These are phyloP conservation scores for Pelargonium nanum DNA, from an alignment of 345 rosid genomes.

Conservation along the genomic window DNA sequence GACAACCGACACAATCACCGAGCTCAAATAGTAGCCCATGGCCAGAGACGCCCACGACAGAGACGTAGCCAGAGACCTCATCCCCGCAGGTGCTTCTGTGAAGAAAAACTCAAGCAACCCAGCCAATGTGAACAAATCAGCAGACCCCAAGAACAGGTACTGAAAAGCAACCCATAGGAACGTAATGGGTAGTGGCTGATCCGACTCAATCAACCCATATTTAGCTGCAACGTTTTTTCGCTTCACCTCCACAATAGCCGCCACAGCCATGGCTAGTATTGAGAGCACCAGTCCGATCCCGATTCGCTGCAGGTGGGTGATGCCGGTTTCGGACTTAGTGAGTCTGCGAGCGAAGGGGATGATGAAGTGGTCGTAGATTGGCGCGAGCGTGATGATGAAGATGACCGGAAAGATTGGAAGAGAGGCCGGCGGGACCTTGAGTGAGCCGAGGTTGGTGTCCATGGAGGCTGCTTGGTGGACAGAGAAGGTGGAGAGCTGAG, in stretches of 20 bases:
- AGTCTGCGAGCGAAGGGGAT: slow-evolving; percentile 16
- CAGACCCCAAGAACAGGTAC: slow-evolving; percentile 21
- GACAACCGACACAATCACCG: slow-evolving; percentile 21
- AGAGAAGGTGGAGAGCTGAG: slow-evolving; percentile 21
- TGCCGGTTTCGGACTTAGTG: slow-evolving; percentile 18
- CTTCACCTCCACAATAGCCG: slow-evolving; percentile 22
- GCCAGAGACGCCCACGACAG: slow-evolving; percentile 22
- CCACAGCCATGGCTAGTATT: slow-evolving; percentile 19
- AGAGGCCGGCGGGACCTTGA: slow-evolving; percentile 24
- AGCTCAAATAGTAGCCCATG: slow-evolving; percentile 24
- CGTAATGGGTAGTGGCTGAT: slow-evolving; percentile 13
- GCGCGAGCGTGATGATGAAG: slow-evolving; percentile 17
- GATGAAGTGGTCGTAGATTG: slow-evolving; percentile 18
- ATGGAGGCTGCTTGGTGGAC: slow-evolving; percentile 25
- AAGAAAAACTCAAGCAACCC: slow-evolving; percentile 28
- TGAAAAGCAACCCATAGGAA: slow-evolving; percentile 25
- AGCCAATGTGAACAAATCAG: slow-evolving; percentile 22
- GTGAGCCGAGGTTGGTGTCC: slow-evolving; percentile 21
- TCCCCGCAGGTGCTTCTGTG: slow-evolving; percentile 21
- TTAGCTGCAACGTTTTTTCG: slow-evolving; percentile 10
- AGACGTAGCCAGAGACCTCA: slow-evolving; percentile 24
- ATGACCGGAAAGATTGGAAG: slow-evolving; percentile 19
- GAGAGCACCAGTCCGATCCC: slow-evolving; percentile 21
- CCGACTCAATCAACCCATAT: neutral
- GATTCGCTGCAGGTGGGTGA: slow-evolving; percentile 23